Base-by-base conservation (phyloP, 768 basidiomycete species). In the Daedaleopsis nitida region DNA sequence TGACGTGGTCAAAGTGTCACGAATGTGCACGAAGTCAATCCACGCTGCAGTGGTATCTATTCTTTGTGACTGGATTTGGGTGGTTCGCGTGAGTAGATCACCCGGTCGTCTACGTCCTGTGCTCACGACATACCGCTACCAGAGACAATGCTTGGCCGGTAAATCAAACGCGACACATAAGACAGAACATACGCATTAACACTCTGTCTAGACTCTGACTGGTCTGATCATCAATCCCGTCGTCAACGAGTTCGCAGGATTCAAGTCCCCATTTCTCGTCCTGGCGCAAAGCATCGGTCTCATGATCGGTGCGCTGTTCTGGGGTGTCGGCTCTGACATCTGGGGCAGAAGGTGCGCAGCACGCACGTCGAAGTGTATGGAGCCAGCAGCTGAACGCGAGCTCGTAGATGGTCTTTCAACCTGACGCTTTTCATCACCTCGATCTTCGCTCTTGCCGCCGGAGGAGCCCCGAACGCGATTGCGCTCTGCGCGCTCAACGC, bases 81-180 rank as follows among this genome's bases (percentile, higher is more conserved):
- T 89, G 87, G 87, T 77, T 89, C 52, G 84, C 85, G 86, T 87
- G 68, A 72, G 85, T 77, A 19, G 3, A 50, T n/a, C 54, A 19
- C 52, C 12, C 5, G 8, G 21, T 19, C 14, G n/a, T 19, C 10
- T 48, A 32, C 23, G 27, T 24, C 52, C 17, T 17, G 17, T 42
- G 39, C 13, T n/a, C 43, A 38, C 24, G 17, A 14, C 19, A 21
- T 32, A 32, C 27, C 7, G 27, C 27, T 32, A 32, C 52, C 67
- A 85, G 86, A n/a, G 87, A 88, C 67, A 88, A 86, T 62, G 77
- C 88, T 19, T 89, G 87, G 87, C 87, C 85, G 11, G 87, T 87
- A 58, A 61, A 83, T 69, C 17, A 13, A 21, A 27, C 27, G 7
- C 16, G 34, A 27, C 3, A n/a, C 2, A 13, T 12, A 5, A 19